These are phyloP conservation scores for Vigna unguiculata DNA, from an alignment of 306 rosid species.

Conservation along the genomic window DNA sequence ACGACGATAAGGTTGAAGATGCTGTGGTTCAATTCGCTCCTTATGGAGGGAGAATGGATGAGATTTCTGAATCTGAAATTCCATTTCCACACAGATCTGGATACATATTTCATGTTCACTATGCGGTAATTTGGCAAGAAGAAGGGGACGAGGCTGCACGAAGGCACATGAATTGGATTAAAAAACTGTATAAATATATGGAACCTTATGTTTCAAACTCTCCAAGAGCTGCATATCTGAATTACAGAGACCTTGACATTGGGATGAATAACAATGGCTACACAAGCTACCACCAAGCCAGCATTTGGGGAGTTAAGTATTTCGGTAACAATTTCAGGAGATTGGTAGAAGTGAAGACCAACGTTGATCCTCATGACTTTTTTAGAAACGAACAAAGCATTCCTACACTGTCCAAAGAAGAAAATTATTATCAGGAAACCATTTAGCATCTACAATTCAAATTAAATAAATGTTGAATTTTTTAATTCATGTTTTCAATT, in stretches of 20 bases:
- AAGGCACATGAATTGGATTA: constrained; percentile 33
- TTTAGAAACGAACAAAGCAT: constrained; percentile 47
- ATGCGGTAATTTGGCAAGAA: constrained; percentile 30
- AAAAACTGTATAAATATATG: constrained; percentile 34
- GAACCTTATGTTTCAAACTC: constrained; percentile 41
- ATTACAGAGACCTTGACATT: constrained; percentile 47
- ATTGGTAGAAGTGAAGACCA: constrained; percentile 39
- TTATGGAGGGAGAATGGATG: constrained; percentile 50
- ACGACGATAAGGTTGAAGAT: constrained; percentile 6
- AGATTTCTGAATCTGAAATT: constrained; percentile 45
- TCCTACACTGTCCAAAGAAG: constrained; percentile 5
- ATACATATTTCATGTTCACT: constrained; percentile 27
- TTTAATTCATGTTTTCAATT: too few relatives aligned
- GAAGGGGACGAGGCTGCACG: constrained; percentile 34
- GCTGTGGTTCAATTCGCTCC: constrained; percentile 7
- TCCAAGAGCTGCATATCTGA: background rate
- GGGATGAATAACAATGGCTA: constrained; percentile 40
- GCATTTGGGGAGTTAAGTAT: constrained; percentile 46
- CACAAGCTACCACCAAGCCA: constrained; percentile 45
- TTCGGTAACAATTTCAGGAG: constrained; percentile 42
- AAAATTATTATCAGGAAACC: too few relatives aligned
- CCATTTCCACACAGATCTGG: constrained; percentile 47
- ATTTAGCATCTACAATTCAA: too few relatives aligned
- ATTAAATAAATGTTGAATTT: too few relatives aligned
- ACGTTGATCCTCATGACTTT: constrained; percentile 42